Base-by-base conservation (phyloP, 176 grass and related monocot genomes). In the Guadua angustifolia region DNA sequence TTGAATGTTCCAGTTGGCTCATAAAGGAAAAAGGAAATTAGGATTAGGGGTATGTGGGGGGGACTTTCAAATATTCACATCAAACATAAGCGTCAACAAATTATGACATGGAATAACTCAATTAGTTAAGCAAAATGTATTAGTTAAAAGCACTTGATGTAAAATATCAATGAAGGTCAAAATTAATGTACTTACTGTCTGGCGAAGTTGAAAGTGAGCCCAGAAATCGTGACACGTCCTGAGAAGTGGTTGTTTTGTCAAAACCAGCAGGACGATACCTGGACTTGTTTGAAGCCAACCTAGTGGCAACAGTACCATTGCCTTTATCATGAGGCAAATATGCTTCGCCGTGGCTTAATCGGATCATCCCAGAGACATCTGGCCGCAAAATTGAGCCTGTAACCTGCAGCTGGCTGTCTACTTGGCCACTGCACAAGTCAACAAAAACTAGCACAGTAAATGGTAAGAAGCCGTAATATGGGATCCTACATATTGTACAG, bases 241-340 rank as follows among this genome's bases (percentile, higher is more conserved):
- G 87, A 3, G 93, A 86, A 81, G 71, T 82, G 17, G 77, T 89
- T 90, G 87, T 82, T 79, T 90, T 72, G 33, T 88, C 87, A 86
- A 94, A 94, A 86, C 89, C 69, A 83, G 83, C 51, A 88, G 81
- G 77, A 74, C 78, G 79, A 88, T 88, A 92, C 22, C 85, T 83
- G 17, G 89, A 86, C 62, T 85, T 94, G 53, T 82, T 88, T 62
- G 89, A 90, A 71, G 80, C 57, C 69, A 98, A 79, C 49, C 88
- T 87, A 85, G 85, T 85, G 52, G 86, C 58, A 57, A 86, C 87
- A 83, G 91, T 77, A 75, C 91, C 91, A 85, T 95, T 98, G 62
- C 96, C 93, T 85, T 95, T 98, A 88, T 98, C 96, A 83, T 95
- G 95, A 81, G 96, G 96, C 81, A 98, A 88, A 86, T 98, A 98